These are phyloP conservation scores for Moniliophthora roreri DNA, from an alignment of 1,284 basidiomycete genomes.

Conservation along the genomic window DNA sequence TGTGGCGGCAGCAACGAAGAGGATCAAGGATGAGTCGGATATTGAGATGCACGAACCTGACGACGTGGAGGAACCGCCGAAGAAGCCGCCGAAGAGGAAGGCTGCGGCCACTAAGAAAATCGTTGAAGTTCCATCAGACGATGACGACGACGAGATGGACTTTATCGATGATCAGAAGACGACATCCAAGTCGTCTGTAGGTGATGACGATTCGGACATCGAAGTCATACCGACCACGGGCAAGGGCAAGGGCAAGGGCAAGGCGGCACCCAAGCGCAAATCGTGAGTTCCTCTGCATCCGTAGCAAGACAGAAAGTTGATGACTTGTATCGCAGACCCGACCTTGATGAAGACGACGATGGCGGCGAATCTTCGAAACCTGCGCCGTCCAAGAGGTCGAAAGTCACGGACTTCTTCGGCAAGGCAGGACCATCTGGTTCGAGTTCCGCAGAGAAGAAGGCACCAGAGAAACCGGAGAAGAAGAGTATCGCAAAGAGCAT, in stretches of 20 bases:
- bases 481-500: slow-evolving; percentile 2
- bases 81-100: slow-evolving; percentile 19
- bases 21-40: slow-evolving; percentile 23
- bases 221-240: slow-evolving; percentile 4
- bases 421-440: slow-evolving; percentile 42
- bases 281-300: slow-evolving; percentile 37
- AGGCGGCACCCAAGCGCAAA: slow-evolving; percentile 43
- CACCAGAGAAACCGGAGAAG: slow-evolving; percentile 4
- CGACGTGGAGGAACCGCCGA: slow-evolving; percentile 19
- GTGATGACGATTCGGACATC: slow-evolving; percentile 6
- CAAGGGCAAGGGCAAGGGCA: slow-evolving; percentile 33
- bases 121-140: slow-evolving; percentile 23
- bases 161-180: background rate
- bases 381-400: slow-evolving; percentile 46
- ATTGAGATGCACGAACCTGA: slow-evolving; percentile 12
- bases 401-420: slow-evolving; percentile 61
- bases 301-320: background rate
- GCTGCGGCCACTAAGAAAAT: slow-evolving; percentile 19
- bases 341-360: slow-evolving; percentile 42
- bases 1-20: slow-evolving; percentile 22
- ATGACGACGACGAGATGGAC: slow-evolving; percentile 25
- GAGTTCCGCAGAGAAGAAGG: slow-evolving; percentile 7
- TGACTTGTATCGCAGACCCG: slow-evolving; percentile 25
- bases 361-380: slow-evolving; percentile 22
- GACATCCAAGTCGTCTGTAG: background rate